Percentiles rank a stretch among this genome's conserved stretches.
Evolutionary conservation across 1,284 basidiomycete species (phyloP).

Genomic region (Marasmius oreades): DNA sequence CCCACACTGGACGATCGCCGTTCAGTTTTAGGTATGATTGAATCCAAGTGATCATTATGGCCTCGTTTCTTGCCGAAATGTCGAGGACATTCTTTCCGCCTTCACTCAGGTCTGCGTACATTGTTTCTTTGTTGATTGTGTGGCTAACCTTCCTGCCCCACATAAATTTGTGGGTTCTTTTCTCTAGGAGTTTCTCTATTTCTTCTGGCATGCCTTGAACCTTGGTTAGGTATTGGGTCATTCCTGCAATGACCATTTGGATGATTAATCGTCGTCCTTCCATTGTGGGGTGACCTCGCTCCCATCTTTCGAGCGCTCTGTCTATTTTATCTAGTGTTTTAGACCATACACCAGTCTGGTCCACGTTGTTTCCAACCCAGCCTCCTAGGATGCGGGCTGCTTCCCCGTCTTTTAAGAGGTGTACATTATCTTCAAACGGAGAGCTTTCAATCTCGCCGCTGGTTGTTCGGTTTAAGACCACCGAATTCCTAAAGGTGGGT

Average conservation of each 20-base stretch:
- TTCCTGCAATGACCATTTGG: conserved; percentile 15
- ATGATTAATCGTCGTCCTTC: conserved; percentile 15
- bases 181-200: conserved; percentile 6
- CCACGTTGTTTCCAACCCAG: conserved; percentile 16
- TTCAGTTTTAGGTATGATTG: not conserved
- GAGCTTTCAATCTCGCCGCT: not conserved
- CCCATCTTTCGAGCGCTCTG: conserved; percentile 10
- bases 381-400: conserved; percentile 14
- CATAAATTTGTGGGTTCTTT: too few relatives aligned
- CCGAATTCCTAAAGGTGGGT: not conserved
- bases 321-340: conserved; percentile 15
- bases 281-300: conserved; percentile 11
- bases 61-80: conserved; percentile 8
- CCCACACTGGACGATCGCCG: not conserved
- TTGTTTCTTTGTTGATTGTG: not conserved
- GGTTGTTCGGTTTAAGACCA: not conserved
- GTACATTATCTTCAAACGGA: not conserved
- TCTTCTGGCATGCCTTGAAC: conserved; percentile 21
- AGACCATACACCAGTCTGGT: conserved; percentile 12
- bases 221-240: conserved; percentile 18
- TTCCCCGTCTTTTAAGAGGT: conserved; percentile 7
- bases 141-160: not conserved
- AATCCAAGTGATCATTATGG: conserved; percentile 7
- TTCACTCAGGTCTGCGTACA: not conserved
- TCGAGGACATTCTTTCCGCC: conserved; percentile 10